Evolutionary conservation across 257 asterid species (phyloP), one percentile per base, ranked within the genome.

Genomic region (Lithospermum erythrorhizon): DNA sequence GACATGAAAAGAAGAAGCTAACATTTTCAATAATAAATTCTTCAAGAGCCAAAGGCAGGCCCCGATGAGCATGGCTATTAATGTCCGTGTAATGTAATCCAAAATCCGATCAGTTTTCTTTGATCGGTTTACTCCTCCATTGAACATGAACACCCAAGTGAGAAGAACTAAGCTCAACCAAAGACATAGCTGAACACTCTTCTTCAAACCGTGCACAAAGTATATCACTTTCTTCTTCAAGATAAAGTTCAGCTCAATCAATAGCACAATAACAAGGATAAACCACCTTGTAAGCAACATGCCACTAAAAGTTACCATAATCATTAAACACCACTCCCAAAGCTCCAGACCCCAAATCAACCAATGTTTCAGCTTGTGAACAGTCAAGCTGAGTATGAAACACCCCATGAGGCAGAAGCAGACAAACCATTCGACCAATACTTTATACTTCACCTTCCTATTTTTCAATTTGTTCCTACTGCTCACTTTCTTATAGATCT

Each of bases 1-100:
- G 9, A 85, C 96, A 20, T 90, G 90, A 65, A 90, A 90, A 7
- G 90, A 76, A 10, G 93, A 79, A 6, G 98, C 96, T 75, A 89
- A 71, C 32, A 87, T 81, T 79, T 89, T 89, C 16, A 89, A 74
- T 61, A 85, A 67, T 76, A 85, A 61, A 16, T 88, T 90, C 72
- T 90, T 90, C 64, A 87, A 11, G 13, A 90, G 77, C 97, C 97
- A 87, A 74, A 90, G 21, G 62, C 77, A 75, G n/a, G 96, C 25
- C 3, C 90, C 96, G 3, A 90, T 74, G 5, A 90, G 79, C 63
- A 85, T 67, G 2, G 95, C 61, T 47, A 70, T 78, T 21, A 82
- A 79, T n/a, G 94, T 86, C 94, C 93, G 76, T 1, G 90, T 79
- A 20, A 84, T 78, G 76, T 79, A 69, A 73, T 83, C 78, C 66